phyloP scores from a whole-genome alignment of 805 yeast genomes.

The Metschnikowia sp. region DNA sequence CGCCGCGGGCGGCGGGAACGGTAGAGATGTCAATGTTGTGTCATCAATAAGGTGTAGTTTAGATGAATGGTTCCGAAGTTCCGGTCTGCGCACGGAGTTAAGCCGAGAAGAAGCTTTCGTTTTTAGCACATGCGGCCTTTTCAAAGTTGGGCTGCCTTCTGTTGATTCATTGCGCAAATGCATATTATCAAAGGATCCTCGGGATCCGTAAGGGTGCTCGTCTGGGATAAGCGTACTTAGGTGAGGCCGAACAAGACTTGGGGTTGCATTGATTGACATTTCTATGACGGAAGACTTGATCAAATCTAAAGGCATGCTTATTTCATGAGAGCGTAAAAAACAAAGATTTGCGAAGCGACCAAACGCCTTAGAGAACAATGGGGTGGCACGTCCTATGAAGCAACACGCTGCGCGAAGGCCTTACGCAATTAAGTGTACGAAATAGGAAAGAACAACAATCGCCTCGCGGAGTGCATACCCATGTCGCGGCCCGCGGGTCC shows the following conservation, averaged over 20 bases:
- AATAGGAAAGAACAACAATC: slow-evolving; percentile 14
- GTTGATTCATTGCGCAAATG: too few relatives aligned
- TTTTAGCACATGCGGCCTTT: not conserved
- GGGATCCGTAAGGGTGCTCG: too few relatives aligned
- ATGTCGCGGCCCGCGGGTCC: too few relatives aligned
- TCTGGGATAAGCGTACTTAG: too few relatives aligned
- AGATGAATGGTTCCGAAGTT: slow-evolving; percentile 28
- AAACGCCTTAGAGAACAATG: not conserved
- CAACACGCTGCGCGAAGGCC: slow-evolving; percentile 8
- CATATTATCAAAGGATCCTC: too few relatives aligned
- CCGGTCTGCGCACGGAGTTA: not conserved
- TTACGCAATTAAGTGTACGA: slow-evolving; percentile 4
- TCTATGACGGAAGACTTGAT: not conserved
- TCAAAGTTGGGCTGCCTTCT: not conserved
- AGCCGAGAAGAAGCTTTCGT: not conserved
- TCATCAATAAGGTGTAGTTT: slow-evolving; percentile 47
- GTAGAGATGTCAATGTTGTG: slow-evolving; percentile 47
- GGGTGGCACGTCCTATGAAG: not conserved
- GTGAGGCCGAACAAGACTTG: not conserved
- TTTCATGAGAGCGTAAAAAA: not conserved
- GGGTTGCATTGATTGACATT: not conserved
- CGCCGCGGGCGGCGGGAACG: slow-evolving; percentile 48
- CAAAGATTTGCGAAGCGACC: not conserved
- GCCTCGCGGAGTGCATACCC: not conserved
- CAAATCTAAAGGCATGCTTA: not conserved